Percentiles rank a stretch among this genome's conserved stretches.
phyloP scores from a whole-genome alignment of 805 yeast species.

The Candida tammaniensis region DNA sequence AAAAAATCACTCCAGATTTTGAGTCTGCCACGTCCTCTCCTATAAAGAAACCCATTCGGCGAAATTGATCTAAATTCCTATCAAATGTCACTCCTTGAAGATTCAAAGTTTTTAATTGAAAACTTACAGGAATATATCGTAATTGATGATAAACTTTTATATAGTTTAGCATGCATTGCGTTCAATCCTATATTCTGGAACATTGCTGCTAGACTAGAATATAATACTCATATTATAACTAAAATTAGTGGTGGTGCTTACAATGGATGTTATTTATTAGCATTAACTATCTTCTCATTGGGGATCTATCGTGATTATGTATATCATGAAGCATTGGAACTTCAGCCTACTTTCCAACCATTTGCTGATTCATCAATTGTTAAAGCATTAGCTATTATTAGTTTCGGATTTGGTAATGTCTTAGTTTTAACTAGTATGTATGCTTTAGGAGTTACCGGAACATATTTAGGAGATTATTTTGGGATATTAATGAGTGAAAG shows the following conservation, averaged over 20 bases:
- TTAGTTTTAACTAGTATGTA: slow-evolving; percentile 86
- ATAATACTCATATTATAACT: slow-evolving; percentile 72
- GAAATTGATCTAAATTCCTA: background rate
- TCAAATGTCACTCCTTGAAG: slow-evolving; percentile 14
- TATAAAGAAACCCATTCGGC: slow-evolving; percentile 1
- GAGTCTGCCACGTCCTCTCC: background rate
- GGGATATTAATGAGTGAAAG: slow-evolving; percentile 91
- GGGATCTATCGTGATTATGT: slow-evolving; percentile 81
- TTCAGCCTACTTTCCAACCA: slow-evolving; percentile 65
- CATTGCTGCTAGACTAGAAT: slow-evolving; percentile 82
- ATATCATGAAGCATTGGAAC: slow-evolving; percentile 65
- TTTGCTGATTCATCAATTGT: slow-evolving; percentile 39
- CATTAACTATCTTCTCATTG: slow-evolving; percentile 76
- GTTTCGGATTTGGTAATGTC: slow-evolving; percentile 70
- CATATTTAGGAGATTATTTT: slow-evolving; percentile 95
- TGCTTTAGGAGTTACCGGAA: slow-evolving; percentile 91
- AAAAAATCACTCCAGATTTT: slow-evolving; percentile 1
- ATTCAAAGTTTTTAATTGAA: slow-evolving; percentile 17
- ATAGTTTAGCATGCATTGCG: slow-evolving; percentile 63
- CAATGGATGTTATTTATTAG: slow-evolving; percentile 82
- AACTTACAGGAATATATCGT: slow-evolving; percentile 21
- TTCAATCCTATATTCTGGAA: slow-evolving; percentile 98
- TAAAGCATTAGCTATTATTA: slow-evolving; percentile 49
- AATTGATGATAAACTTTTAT: slow-evolving; percentile 19
- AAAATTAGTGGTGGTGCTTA: slow-evolving; percentile 65